A percentile compares a stretch with the other conserved stretches of the same genome.
These are phyloP conservation scores for Hibiscus tridactylites DNA, from an alignment of 345 rosid genomes.

Conservation along the genomic window DNA sequence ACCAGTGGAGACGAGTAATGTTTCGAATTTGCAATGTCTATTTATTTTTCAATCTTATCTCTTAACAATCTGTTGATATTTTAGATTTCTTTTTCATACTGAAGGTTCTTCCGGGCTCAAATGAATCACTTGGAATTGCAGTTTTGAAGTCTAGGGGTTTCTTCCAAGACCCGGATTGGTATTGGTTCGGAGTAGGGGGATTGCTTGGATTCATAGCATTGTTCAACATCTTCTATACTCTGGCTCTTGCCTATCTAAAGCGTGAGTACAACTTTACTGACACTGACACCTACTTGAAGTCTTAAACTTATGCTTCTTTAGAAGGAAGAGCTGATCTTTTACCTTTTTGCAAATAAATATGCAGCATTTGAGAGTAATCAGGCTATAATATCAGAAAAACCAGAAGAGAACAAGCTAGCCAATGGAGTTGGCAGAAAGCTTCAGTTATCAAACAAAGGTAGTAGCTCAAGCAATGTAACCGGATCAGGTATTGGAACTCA, in stretches of 20 bases:
- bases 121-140: conserved; percentile 33
- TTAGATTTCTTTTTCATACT: background rate
- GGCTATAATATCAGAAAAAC: conserved; percentile 37
- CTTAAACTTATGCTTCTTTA: conserved; percentile 10
- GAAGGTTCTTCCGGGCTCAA: conserved; percentile 19
- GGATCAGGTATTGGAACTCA: conserved; percentile 17
- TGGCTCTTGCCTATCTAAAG: conserved; percentile 47
- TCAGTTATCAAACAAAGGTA: conserved; percentile 20
- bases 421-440: conserved; percentile 19
- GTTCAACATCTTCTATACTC: conserved; percentile 35
- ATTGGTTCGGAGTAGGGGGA: conserved; percentile 68
- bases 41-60: background rate
- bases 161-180: conserved; percentile 42
- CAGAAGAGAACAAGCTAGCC: conserved; percentile 17
- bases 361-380: conserved; percentile 56
- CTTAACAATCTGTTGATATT: background rate
- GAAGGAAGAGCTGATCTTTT: background rate
- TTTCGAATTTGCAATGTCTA: conserved; percentile 10
- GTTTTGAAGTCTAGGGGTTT: conserved; percentile 38
- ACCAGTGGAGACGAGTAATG: conserved; percentile 54
- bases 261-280: conserved; percentile 33
- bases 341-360: background rate
- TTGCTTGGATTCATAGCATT: conserved; percentile 41
- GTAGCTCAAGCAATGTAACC: conserved; percentile 10
- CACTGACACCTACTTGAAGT: conserved; percentile 16